A percentile compares a stretch with the other conserved stretches of the same genome.
These are phyloP conservation scores for Pythium volutum DNA, from an alignment of 352 stramenopile genomes.

Conservation along the genomic window DNA sequence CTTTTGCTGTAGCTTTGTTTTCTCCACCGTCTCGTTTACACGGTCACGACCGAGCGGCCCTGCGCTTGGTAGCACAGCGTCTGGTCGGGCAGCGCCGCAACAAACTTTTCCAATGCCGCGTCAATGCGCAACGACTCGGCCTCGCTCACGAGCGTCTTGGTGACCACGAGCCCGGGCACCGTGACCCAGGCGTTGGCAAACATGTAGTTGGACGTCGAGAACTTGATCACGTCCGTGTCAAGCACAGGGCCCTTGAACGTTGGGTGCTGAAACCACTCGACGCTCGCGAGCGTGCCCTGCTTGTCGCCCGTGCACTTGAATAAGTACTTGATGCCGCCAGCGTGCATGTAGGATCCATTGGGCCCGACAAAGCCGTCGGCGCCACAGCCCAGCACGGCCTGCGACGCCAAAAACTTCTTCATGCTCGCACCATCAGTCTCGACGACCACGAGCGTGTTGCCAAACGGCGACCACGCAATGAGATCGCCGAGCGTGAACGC, in stretches of 20 bases:
- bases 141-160: slow-evolving; percentile 39
- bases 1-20: no score
- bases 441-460: slow-evolving; percentile 57
- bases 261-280: slow-evolving; percentile 60
- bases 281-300: slow-evolving; percentile 35
- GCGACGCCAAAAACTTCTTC: slow-evolving; percentile 51
- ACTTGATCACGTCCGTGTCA: slow-evolving; percentile 56
- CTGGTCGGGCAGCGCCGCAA: slow-evolving; percentile 23
- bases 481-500: slow-evolving; percentile 52
- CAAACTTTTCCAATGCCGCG: slow-evolving; percentile 40
- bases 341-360: slow-evolving; percentile 69
- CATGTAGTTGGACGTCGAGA: slow-evolving; percentile 48
- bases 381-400: slow-evolving; percentile 54
- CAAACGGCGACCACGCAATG: slow-evolving; percentile 65
- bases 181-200: slow-evolving; percentile 52
- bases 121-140: slow-evolving; percentile 51
- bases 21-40: not conserved
- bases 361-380: slow-evolving; percentile 33
- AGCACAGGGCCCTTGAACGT: slow-evolving; percentile 41
- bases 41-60: slow-evolving; percentile 20
- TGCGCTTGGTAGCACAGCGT: slow-evolving; percentile 25
- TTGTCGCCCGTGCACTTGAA: slow-evolving; percentile 51
- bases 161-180: slow-evolving; percentile 28
- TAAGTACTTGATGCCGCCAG: slow-evolving; percentile 60
- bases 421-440: slow-evolving; percentile 52